phyloP scores from a whole-genome alignment of 768 basidiomycete genomes.

The Suillus americanus region DNA sequence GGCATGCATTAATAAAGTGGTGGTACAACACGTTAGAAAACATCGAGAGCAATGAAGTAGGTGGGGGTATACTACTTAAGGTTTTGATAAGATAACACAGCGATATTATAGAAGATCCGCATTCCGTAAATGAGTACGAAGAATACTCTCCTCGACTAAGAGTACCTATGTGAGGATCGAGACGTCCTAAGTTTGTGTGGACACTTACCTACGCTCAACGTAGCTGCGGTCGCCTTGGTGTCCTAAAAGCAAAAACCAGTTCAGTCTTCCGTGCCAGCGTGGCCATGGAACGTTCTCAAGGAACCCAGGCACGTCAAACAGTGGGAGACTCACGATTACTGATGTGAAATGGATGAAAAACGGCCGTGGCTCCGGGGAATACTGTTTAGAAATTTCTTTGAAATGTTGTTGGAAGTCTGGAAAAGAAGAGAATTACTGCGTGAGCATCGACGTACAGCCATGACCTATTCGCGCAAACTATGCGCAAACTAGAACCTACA shows the following conservation, averaged over 20 bases:
- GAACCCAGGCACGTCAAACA: conserved; percentile 10
- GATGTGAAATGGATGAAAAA: conserved; percentile 77
- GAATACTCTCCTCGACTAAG: conserved; percentile 69
- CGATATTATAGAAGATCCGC: conserved; percentile 63
- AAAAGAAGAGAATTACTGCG: conserved; percentile 5
- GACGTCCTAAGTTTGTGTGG: neutral
- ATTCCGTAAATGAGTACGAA: conserved; percentile 66
- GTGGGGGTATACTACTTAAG: neutral
- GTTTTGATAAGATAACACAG: conserved; percentile 5
- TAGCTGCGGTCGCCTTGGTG: conserved; percentile 70
- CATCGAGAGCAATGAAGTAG: neutral
- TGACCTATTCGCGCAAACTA: conserved; percentile 7
- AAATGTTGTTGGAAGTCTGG: conserved; percentile 81
- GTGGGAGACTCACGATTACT: conserved; percentile 58
- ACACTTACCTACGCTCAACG: conserved; percentile 61
- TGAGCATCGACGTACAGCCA: conserved; percentile 9
- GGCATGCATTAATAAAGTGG: neutral
- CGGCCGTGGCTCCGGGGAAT: conserved; percentile 62
- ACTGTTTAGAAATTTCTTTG: conserved; percentile 64
- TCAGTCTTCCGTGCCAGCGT: neutral
- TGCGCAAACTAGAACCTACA: conserved; percentile 45
- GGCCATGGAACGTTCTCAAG: neutral
- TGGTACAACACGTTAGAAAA: neutral
- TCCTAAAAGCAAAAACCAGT: conserved; percentile 47
- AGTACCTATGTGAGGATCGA: conserved; percentile 3